Evolutionary conservation across 2,329 filamentous ascomycete species (phyloP).

Genomic region (Akanthomyces muscarius): DNA sequence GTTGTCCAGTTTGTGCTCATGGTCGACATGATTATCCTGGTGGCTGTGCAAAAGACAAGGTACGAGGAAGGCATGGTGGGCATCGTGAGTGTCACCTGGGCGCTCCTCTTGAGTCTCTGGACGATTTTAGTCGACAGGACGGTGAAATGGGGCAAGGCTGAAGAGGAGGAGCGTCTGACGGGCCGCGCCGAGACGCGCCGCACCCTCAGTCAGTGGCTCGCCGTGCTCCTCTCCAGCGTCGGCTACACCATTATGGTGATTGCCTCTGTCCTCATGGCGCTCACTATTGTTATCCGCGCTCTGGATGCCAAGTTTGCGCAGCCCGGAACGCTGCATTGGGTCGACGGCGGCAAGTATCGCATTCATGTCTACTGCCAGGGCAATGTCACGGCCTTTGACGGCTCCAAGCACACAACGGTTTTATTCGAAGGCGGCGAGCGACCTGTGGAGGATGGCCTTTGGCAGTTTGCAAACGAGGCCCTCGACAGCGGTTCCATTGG

Average conservation of each 20-base stretch:
- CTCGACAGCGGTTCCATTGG: slow-evolving; percentile 76
- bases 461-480: slow-evolving; percentile 72
- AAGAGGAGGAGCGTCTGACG: slow-evolving; percentile 89
- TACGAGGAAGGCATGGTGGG: slow-evolving; percentile 89
- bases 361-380: slow-evolving; percentile 81
- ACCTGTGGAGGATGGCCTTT: slow-evolving; percentile 73
- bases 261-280: slow-evolving; percentile 70
- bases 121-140: slow-evolving; percentile 73
- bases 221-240: slow-evolving; percentile 70
- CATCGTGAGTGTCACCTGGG: slow-evolving; percentile 79
- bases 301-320: slow-evolving; percentile 71
- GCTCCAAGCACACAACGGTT: slow-evolving; percentile 65
- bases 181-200: slow-evolving; percentile 82
- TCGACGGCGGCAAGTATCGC: slow-evolving; percentile 80
- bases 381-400: slow-evolving; percentile 56
- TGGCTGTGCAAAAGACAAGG: slow-evolving; percentile 69
- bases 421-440: slow-evolving; percentile 80
- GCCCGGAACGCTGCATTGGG: slow-evolving; percentile 71
- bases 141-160: slow-evolving; percentile 85
- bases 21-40: slow-evolving; percentile 73
- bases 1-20: slow-evolving; percentile 29
- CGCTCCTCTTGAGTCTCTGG: slow-evolving; percentile 73
- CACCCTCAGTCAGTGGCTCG: slow-evolving; percentile 77
- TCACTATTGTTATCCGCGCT: slow-evolving; percentile 73
- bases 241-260: slow-evolving; percentile 65